Evolutionary conservation across 371 early-diverging fungal genomes (phyloP).

Genomic region (Mortierella sp.): DNA sequence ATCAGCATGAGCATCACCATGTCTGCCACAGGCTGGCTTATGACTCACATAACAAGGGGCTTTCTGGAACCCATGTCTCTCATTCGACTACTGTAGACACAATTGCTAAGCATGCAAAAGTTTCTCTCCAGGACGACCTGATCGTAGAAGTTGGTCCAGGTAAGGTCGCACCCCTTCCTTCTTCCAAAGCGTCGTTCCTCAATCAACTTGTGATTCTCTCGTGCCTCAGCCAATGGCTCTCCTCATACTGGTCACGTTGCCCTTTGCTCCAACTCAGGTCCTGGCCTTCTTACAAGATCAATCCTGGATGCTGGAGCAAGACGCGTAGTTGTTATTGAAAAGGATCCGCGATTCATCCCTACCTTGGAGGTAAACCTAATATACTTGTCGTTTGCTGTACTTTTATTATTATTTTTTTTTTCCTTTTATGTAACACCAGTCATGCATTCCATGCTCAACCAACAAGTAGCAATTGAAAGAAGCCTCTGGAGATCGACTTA

Average conservation of each 20-base stretch:
- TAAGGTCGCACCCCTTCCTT: no score
- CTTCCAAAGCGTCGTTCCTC: no score
- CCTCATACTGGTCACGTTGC: no score
- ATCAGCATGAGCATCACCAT: no score
- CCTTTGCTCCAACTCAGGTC: conserved; percentile 60
- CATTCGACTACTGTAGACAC: conserved; percentile 71
- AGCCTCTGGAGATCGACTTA: conserved; percentile 60
- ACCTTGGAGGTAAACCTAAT: conserved; percentile 62
- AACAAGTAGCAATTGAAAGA: conserved; percentile 71
- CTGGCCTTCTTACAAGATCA: conserved; percentile 83
- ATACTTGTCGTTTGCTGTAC: not conserved
- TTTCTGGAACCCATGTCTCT: no score
- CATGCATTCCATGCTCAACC: not conserved
- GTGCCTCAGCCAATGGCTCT: no score
- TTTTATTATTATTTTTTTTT: not conserved
- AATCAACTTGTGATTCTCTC: no score
- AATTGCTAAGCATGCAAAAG: conserved; percentile 70
- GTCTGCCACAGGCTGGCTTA: no score
- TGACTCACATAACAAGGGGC: no score
- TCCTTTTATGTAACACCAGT: not conserved
- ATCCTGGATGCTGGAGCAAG: conserved; percentile 75
- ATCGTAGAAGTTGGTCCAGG: conserved; percentile 91
- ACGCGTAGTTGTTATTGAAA: conserved; percentile 81
- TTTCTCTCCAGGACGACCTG: conserved; percentile 66
- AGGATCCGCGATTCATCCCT: conserved; percentile 80